These are phyloP conservation scores for Butyriboletus loyo DNA, from an alignment of 768 basidiomycete species.

Conservation along the genomic window DNA sequence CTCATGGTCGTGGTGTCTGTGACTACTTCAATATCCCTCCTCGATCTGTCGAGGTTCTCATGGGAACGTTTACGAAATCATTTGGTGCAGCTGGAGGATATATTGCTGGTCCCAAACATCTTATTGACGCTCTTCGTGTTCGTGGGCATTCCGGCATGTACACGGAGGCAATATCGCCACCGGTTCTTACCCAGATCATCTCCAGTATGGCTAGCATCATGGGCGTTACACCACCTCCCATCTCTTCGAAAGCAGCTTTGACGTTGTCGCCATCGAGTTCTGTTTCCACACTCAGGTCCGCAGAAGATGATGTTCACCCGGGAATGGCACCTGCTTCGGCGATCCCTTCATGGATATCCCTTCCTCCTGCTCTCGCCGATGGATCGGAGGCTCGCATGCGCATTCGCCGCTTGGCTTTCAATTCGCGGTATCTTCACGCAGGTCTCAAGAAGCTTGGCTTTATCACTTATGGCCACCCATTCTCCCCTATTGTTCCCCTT, in stretches of 20 bases:
- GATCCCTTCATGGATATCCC: conserved; percentile 76
- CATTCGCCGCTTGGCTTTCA: conserved; percentile 89
- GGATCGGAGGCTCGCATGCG: conserved; percentile 83
- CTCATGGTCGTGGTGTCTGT: conserved; percentile 89
- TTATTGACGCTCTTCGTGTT: conserved; percentile 81
- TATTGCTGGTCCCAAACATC: conserved; percentile 76
- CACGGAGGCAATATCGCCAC: conserved; percentile 87
- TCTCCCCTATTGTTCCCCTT: conserved; percentile 91
- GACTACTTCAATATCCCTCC: conserved; percentile 92
- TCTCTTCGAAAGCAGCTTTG: conserved; percentile 23
- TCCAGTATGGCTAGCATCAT: conserved; percentile 96
- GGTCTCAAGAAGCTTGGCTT: conserved; percentile 91
- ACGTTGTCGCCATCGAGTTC: conserved; percentile 33
- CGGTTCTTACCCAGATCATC: conserved; percentile 87
- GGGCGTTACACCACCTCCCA: conserved; percentile 58
- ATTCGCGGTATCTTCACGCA: conserved; percentile 85
- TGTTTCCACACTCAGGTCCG: conserved; percentile 24
- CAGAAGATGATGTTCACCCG: conserved; percentile 52
- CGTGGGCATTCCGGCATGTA: conserved; percentile 81
- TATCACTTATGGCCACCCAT: conserved; percentile 90
- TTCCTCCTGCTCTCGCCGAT: conserved; percentile 70
- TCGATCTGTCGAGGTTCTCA: conserved; percentile 81
- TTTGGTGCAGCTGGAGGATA: conserved; percentile 96
- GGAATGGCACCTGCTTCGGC: conserved; percentile 65
- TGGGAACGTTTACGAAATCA: conserved; percentile 98